These are phyloP conservation scores for Amesomyces nigricolor DNA, from an alignment of 2,329 filamentous ascomycete genomes.

Conservation along the genomic window DNA sequence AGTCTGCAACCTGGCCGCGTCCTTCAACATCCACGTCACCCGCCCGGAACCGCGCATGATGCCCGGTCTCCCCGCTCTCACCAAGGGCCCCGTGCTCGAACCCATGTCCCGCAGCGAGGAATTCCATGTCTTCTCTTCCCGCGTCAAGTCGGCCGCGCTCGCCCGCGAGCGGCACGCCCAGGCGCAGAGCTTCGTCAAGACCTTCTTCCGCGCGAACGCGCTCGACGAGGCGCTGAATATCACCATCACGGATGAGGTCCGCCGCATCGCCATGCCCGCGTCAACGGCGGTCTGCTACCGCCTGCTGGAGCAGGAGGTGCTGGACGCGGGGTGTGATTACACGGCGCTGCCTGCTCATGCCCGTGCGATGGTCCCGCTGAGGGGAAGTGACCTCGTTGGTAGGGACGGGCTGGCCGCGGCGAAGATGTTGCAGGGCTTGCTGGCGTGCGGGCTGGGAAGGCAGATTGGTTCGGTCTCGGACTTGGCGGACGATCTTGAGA, in stretches of 20 bases:
- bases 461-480: slow-evolving; percentile 13
- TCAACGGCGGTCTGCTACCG: slow-evolving; percentile 12
- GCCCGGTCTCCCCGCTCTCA: slow-evolving; percentile 34
- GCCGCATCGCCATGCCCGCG: slow-evolving; percentile 9
- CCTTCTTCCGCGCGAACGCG: slow-evolving; percentile 48
- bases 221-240: slow-evolving; percentile 23
- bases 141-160: slow-evolving; percentile 31
- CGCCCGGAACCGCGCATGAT: slow-evolving; percentile 31
- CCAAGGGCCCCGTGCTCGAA: slow-evolving; percentile 29
- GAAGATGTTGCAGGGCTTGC: slow-evolving; percentile 15
- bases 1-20: slow-evolving; percentile 32
- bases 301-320: slow-evolving; percentile 14
- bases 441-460: slow-evolving; percentile 6
- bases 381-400: slow-evolving; percentile 2
- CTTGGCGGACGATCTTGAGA: neutral
- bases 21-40: slow-evolving; percentile 37
- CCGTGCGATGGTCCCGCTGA: slow-evolving; percentile 2
- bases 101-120: slow-evolving; percentile 32
- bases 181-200: slow-evolving; percentile 51
- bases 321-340: slow-evolving; percentile 18
- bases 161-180: slow-evolving; percentile 34
- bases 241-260: slow-evolving; percentile 1
- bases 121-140: slow-evolving; percentile 30
- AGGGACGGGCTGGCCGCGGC: neutral
- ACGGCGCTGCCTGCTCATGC: slow-evolving; percentile 13